Evolutionary conservation across 108 stramenopile species (phyloP).

Genomic region (Cyclotella baltica): DNA sequence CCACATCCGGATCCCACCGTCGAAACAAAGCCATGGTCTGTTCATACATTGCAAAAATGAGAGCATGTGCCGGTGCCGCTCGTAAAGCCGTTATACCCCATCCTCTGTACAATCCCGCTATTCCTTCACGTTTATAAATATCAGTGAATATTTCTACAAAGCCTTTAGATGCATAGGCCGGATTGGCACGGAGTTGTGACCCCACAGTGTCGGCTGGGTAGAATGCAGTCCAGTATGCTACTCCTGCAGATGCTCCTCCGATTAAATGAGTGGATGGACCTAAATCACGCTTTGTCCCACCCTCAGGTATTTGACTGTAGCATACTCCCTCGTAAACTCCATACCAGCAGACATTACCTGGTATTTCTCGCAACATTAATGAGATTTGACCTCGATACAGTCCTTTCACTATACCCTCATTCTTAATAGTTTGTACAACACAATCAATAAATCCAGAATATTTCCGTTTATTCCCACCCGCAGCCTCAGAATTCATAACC

Average conservation of each 20-base stretch:
- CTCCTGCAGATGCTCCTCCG: constrained; percentile 57
- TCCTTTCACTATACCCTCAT: constrained; percentile 50
- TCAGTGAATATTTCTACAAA: constrained; percentile 38
- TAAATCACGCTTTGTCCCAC: constrained; percentile 60
- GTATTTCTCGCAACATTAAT: constrained; percentile 49
- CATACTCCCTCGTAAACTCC: constrained; percentile 59
- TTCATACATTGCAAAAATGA: constrained; percentile 63
- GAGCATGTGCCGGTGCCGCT: constrained; percentile 61
- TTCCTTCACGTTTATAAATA: constrained; percentile 40
- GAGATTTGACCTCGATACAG: constrained; percentile 55
- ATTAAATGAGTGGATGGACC: constrained; percentile 47
- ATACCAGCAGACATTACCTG: constrained; percentile 61
- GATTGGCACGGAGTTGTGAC: constrained; percentile 51
- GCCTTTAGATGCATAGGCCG: constrained; percentile 32
- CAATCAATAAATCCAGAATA: constrained; percentile 59
- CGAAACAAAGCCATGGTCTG: constrained; percentile 52
- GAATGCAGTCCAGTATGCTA: constrained; percentile 63
- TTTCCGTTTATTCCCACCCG: background rate
- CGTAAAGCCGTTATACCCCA: constrained; percentile 56
- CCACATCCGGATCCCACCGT: constrained; percentile 20
- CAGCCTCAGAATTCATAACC: constrained; percentile 51
- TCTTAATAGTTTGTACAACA: constrained; percentile 50
- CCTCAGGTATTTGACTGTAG: constrained; percentile 53
- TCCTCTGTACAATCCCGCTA: constrained; percentile 51
- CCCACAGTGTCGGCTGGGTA: constrained; percentile 64